Conservation (phyloP, 1,139 yeast species). For the Geotrichum fermentans region DNA sequence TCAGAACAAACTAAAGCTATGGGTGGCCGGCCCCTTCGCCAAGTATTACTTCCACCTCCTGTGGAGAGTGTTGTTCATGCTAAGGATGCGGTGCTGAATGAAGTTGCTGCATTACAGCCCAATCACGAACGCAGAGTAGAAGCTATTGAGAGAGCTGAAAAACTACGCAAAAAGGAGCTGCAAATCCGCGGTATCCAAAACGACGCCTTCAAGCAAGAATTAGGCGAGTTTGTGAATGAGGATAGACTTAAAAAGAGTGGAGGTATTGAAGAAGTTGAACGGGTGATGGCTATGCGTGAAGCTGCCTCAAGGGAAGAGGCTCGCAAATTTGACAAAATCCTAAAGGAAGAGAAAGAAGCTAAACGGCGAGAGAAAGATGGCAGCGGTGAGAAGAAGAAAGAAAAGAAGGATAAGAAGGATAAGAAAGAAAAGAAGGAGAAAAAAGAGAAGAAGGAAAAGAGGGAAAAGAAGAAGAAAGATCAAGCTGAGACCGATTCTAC, state of each 20-base stretch:
- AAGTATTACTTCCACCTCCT: conserved; percentile 28
- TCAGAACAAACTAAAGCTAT: conserved; percentile 57
- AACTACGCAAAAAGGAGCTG: conserved; percentile 66
- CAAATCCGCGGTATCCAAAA: conserved; percentile 45
- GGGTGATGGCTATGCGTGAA: conserved; percentile 62
- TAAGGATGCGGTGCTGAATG: conserved; percentile 73
- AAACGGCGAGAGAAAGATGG: conserved; percentile 24
- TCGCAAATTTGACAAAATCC: conserved; percentile 27
- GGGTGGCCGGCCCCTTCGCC: conserved; percentile 16
- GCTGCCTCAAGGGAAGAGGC: conserved; percentile 36
- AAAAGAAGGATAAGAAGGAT: conserved; percentile 19
- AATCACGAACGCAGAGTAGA: conserved; percentile 79
- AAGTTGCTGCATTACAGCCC: conserved; percentile 74
- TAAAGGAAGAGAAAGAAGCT: conserved; percentile 27
- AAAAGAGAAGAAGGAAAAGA: conserved; percentile 11
- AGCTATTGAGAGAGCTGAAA: conserved; percentile 85
- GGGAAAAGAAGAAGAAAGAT: conserved; percentile 7
- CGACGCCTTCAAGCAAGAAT: conserved; percentile 74
- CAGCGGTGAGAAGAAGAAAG: conserved; percentile 20
- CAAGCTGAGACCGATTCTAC: background rate
- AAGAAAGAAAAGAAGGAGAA: conserved; percentile 16
- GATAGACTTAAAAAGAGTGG: conserved; percentile 74
- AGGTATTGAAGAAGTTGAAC: conserved; percentile 81
- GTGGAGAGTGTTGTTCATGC: conserved; percentile 42
- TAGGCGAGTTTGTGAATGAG: conserved; percentile 73